Evolutionary conservation across 306 rosid species (phyloP), one percentile per base, ranked within the genome.

Genomic region (Ziziphus jujuba): DNA sequence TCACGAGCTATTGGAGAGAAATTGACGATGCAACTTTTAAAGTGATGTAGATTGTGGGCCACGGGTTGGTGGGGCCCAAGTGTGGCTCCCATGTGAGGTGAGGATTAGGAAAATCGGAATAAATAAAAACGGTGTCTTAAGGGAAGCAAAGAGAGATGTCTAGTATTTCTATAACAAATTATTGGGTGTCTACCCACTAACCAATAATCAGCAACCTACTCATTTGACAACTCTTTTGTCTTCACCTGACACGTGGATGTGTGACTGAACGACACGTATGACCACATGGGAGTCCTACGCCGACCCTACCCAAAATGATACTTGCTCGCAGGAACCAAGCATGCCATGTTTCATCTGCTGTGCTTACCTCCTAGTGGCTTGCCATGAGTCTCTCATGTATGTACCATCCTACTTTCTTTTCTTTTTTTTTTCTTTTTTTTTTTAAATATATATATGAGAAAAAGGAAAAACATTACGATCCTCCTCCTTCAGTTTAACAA

Each of bases 271-370:
- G 76, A 64, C 79, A 78, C 84, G 72, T 72, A 52, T 15, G 60
- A 71, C 19, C 85, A 84, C 92, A 81, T 81, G 88, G 87, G 74
- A 51, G 45, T 28, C 65, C 52, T 55, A 13, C 11, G 16, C 48
- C 57, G 17, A 10, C 25, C 24, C 35, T 40, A 35, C 24, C 52
- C 47, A 34, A 59, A 62, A 47, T 63, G 44, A 43, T 59, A 23
- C 55, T 59, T 38, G 63, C 48, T 34, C 52, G 60, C 63, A 0
- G 14, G 7, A 9, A 7, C 20, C n/a, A 44, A 38, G 65, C 43
- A 34, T 16, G 59, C 56, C 59, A 22, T 59, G 66, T 61, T 56
- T 28, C 25, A 23, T 58, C 52, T 56, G 68, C 67, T 9, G 24
- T 36, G 23, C 62, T 22, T 12, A 22, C 34, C 66, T 38, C 59